phyloP scores from a whole-genome alignment of 805 yeast species.

The Wickerhamomyces canadensis region DNA sequence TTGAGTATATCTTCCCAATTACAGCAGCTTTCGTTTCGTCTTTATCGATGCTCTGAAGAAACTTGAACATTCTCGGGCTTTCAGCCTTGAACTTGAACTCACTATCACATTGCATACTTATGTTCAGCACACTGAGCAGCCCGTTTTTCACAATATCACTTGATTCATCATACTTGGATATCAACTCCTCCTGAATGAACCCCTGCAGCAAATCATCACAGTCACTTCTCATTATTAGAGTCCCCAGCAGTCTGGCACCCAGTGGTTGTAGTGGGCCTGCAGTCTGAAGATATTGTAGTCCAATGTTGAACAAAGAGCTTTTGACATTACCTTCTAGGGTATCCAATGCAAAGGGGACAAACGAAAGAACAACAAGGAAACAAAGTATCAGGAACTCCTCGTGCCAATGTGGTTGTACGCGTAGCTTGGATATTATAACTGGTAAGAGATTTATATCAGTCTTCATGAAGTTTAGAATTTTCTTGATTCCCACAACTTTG shows the following conservation, averaged over 20 bases:
- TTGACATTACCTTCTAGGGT: slow-evolving; percentile 29
- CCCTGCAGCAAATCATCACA: slow-evolving; percentile 7
- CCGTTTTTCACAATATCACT: slow-evolving; percentile 10
- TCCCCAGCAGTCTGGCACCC: slow-evolving; percentile 25
- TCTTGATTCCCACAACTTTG: slow-evolving; percentile 63
- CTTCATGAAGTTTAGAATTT: slow-evolving; percentile 51
- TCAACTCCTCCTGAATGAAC: slow-evolving; percentile 14
- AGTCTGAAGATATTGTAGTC: slow-evolving; percentile 28
- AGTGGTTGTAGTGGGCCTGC: slow-evolving; percentile 38
- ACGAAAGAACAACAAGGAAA: slow-evolving; percentile 66
- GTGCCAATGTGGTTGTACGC: slow-evolving; percentile 34
- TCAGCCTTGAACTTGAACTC: slow-evolving; percentile 1
- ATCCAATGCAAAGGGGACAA: slow-evolving; percentile 68
- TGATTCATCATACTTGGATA: slow-evolving; percentile 11
- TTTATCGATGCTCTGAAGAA: not conserved
- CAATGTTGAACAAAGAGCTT: slow-evolving; percentile 30
- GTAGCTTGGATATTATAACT: slow-evolving; percentile 26
- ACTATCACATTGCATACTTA: slow-evolving; percentile 18
- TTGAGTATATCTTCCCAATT: slow-evolving; percentile 20
- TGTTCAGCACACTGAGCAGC: slow-evolving; percentile 13
- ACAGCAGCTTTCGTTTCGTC: slow-evolving; percentile 10
- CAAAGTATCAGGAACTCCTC: slow-evolving; percentile 45
- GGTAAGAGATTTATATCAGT: slow-evolving; percentile 52
- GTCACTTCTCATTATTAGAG: slow-evolving; percentile 25
- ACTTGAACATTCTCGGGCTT: not conserved